Evolutionary conservation across 495 filamentous ascomycete genomes (phyloP).

Genomic region (Xeromyces bisporus): DNA sequence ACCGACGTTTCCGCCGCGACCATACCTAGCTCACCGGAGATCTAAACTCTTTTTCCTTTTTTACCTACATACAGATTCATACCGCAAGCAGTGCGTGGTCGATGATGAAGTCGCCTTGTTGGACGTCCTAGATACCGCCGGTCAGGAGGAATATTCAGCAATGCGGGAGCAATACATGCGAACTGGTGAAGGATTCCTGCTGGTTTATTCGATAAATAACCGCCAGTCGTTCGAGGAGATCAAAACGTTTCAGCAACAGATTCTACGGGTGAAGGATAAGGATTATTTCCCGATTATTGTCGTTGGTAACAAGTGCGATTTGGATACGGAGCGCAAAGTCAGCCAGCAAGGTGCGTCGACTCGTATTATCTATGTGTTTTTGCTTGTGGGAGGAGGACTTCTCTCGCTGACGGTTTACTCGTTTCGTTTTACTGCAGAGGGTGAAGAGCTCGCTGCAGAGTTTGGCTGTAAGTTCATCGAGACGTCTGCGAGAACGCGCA

Average conservation of each 20-base stretch:
- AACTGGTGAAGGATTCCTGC: slow-evolving; percentile 92
- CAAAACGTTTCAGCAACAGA: slow-evolving; percentile 95
- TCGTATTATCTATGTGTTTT: slow-evolving; percentile 1
- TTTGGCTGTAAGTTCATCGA: slow-evolving; percentile 98
- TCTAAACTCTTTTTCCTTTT: not conserved
- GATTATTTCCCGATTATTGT: slow-evolving; percentile 99
- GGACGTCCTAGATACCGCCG: slow-evolving; percentile 94
- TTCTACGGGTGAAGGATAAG: slow-evolving; percentile 95
- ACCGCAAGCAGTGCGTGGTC: slow-evolving; percentile 98
- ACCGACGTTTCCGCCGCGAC: slow-evolving; percentile 1
- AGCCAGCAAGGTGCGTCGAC: slow-evolving; percentile 72
- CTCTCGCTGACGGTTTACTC: slow-evolving; percentile 11
- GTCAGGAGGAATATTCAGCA: slow-evolving; percentile 97
- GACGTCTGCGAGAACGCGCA: slow-evolving; percentile 93
- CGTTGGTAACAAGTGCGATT: slow-evolving; percentile 98
- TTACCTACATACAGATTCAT: slow-evolving; percentile 64
- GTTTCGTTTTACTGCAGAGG: slow-evolving; percentile 54
- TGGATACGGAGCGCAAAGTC: slow-evolving; percentile 81
- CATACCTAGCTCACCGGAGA: slow-evolving; percentile 9
- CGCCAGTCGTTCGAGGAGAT: slow-evolving; percentile 97
- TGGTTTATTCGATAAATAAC: slow-evolving; percentile 96
- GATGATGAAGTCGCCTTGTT: slow-evolving; percentile 95
- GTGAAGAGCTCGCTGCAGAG: slow-evolving; percentile 63
- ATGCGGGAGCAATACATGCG: slow-evolving; percentile 99
- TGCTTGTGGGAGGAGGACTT: not conserved